Base-by-base conservation (phyloP, 345 rosid species). In the Lagerstroemia speciosa region DNA sequence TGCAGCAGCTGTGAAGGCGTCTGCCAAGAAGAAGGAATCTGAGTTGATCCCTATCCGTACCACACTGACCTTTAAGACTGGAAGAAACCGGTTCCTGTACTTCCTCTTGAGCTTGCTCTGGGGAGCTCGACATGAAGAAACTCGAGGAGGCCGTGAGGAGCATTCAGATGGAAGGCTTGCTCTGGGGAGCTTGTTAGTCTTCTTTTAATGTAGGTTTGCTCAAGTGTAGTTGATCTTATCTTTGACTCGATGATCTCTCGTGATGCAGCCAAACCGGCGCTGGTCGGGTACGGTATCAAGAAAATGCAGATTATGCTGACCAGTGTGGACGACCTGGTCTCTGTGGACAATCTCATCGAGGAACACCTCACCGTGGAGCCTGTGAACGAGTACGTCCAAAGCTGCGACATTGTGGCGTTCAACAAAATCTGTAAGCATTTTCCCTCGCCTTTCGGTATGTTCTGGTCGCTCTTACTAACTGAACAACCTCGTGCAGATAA, bases 211-310 rank as follows among this genome's bases (percentile, higher is more conserved):
- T 36, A 9, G 8, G 30, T 17, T 26, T 26, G n/a, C 14, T 62
- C 6, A n/a, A n/a, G 20, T 6, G 11, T 11, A 11, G 5, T 20
- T 31, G 55, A 19, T 19, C 24, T 48, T 48, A 19, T 17, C 1
- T 48, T 19, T 48, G 0, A 14, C 14, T 8, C 8, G 38, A 36
- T 41, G 32, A 20, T 57, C 38, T 0, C 40, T 60, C 24, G 5
- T 70, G 70, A 31, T 34, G 50, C 83, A 82, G 85, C 86, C 67
- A 83, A 83, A 73, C 83, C 80, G 29, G 83, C 34, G 11, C 73
- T 80, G 3, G 83, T 79, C 29, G 86, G 83, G 15, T 83, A 83
- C 58, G 86, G 86, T 26, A 83, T 83, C 31, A 83, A 83, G 86
- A 83, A 83, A 65, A 37, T 83, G 80, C 80, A 80, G 64, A 83